Evolutionary conservation across 305 asterid species (phyloP).

Genomic region (Fraxinus platypoda): DNA sequence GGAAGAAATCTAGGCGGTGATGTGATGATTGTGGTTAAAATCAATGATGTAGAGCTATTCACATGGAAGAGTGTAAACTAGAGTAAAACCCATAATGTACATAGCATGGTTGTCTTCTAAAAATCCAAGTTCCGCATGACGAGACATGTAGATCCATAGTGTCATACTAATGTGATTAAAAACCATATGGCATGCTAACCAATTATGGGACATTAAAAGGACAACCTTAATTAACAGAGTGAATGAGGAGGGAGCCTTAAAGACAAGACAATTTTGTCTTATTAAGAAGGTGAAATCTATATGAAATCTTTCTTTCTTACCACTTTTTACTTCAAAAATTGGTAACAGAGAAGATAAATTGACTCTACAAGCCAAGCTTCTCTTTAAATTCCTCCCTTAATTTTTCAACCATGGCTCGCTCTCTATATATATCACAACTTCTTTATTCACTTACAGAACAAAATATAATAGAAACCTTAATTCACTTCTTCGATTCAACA

Average conservation of each 20-base stretch:
- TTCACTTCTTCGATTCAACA: conserved; percentile 1
- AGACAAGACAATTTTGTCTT: background rate
- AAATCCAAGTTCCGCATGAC: background rate
- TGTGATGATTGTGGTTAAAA: too few relatives aligned
- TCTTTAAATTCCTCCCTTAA: conserved; percentile 38
- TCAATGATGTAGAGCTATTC: too few relatives aligned
- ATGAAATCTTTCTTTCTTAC: conserved; percentile 25
- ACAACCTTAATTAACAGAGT: conserved; percentile 25
- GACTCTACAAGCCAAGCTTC: conserved; percentile 36
- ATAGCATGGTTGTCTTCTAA: background rate
- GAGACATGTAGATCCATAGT: background rate
- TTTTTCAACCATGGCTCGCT: conserved; percentile 12
- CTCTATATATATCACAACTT: conserved; percentile 6
- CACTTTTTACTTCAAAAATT: conserved; percentile 27
- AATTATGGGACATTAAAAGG: background rate
- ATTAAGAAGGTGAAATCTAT: conserved; percentile 17
- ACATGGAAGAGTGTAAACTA: too few relatives aligned
- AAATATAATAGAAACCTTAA: background rate
- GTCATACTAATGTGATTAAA: background rate
- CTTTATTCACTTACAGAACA: background rate
- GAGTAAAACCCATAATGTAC: too few relatives aligned
- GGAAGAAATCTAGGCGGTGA: too few relatives aligned
- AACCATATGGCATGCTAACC: conserved; percentile 1
- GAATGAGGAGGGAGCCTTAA: conserved; percentile 9
- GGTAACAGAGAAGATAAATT: conserved; percentile 27